Conservation (phyloP, 108 stramenopile species). For the Aurantiochytrium sp. region DNA sequence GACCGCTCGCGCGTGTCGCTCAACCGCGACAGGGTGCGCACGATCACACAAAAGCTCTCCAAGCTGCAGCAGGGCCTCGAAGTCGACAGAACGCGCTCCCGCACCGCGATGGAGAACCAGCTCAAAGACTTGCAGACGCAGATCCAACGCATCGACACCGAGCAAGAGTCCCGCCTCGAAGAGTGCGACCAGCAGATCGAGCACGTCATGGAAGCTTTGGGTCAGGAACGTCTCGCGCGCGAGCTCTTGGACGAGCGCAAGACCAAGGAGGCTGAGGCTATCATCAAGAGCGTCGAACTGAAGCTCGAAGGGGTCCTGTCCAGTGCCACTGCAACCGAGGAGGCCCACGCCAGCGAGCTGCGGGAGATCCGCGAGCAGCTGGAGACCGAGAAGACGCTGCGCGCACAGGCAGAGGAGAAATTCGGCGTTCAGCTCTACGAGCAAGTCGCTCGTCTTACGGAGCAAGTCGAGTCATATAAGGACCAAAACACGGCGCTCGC, state of each 20-base stretch:
- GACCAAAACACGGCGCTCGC: not conserved
- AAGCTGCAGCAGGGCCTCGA: conserved; percentile 28
- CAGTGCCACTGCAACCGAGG: not conserved
- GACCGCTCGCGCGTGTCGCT: conserved; percentile 11
- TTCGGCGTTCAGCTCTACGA: conserved; percentile 10
- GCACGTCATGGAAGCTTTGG: not conserved
- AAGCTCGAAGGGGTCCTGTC: not conserved
- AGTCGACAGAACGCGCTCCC: not conserved
- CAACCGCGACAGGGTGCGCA: not conserved
- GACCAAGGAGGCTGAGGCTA: not conserved
- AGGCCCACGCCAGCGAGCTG: not conserved
- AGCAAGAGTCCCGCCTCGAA: conserved; percentile 10
- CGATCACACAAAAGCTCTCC: conserved; percentile 17
- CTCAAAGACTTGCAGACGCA: not conserved
- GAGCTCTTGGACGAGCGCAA: conserved; percentile 30
- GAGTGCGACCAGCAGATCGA: conserved; percentile 26
- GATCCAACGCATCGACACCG: not conserved
- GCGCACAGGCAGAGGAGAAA: not conserved
- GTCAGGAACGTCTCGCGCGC: conserved; percentile 1
- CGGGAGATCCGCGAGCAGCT: not conserved
- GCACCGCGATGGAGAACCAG: not conserved
- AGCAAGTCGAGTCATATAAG: not conserved
- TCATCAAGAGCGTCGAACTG: conserved; percentile 2
- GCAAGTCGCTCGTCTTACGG: not conserved
- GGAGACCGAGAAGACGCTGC: not conserved